Evolutionary conservation across 148 eudicot genomes (phyloP).

Genomic region (Arctostaphylos glauca): DNA sequence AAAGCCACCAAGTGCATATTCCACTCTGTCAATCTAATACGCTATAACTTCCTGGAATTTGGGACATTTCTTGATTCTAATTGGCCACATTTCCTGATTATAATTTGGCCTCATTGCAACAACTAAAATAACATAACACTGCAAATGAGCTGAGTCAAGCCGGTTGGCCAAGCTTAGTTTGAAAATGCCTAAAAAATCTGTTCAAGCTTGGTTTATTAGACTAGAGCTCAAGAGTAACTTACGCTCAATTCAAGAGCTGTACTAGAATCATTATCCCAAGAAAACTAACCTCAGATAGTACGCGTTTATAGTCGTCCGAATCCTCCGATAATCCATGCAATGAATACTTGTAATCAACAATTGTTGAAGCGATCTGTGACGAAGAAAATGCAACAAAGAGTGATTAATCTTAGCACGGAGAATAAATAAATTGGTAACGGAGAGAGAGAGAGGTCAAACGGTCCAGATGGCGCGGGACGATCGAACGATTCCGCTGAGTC

Average conservation of each 20-base stretch:
- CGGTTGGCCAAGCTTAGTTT: background rate
- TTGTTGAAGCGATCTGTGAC: conserved; percentile 58
- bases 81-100: background rate
- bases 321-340: conserved; percentile 44
- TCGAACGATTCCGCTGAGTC: conserved; percentile 53
- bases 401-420: background rate
- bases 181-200: background rate
- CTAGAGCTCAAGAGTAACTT: background rate
- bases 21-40: background rate
- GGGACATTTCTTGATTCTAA: background rate
- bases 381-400: background rate
- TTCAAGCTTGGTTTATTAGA: background rate
- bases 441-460: conserved; percentile 27
- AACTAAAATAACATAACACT: background rate
- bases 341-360: conserved; percentile 75
- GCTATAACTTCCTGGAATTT: background rate
- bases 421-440: background rate
- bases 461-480: conserved; percentile 71
- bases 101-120: background rate
- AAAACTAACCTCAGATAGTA: conserved; percentile 53
- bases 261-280: background rate
- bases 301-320: conserved; percentile 49
- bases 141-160: background rate
- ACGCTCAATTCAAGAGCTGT: background rate
- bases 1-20: background rate